Percentiles rank a stretch among this genome's conserved stretches.
Conservation (phyloP, 306 rosid species). For the Adenanthera pavonina region DNA sequence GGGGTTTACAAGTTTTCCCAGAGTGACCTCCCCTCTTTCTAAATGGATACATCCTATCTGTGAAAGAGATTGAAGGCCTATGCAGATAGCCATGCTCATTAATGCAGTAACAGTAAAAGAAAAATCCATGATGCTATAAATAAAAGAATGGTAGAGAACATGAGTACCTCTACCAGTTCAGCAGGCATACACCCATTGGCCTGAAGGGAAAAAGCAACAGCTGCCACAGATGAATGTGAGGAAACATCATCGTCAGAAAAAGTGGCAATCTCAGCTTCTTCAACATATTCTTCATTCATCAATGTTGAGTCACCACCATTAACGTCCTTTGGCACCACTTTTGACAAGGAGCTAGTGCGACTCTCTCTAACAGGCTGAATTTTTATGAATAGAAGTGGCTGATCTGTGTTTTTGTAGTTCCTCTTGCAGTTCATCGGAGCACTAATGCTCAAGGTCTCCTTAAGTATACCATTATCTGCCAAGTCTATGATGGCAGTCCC, state of each 20-base stretch:
- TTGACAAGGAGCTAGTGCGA: constrained; percentile 48
- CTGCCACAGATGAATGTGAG: constrained; percentile 75
- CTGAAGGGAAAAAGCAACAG: constrained; percentile 48
- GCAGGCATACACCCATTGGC: constrained; percentile 50
- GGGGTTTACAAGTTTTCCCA: not conserved
- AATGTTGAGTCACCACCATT: constrained; percentile 62
- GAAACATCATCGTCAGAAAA: constrained; percentile 94
- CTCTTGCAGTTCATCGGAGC: constrained; percentile 80
- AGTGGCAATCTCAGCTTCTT: constrained; percentile 76
- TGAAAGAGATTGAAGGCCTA: not conserved
- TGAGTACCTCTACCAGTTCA: constrained; percentile 64
- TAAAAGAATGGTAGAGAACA: constrained; percentile 13
- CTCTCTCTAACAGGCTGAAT: constrained; percentile 73
- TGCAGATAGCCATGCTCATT: constrained; percentile 16
- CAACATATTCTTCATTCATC: constrained; percentile 73
- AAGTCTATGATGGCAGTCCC: constrained; percentile 82
- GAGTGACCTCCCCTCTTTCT: not conserved
- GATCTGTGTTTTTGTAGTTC: constrained; percentile 78
- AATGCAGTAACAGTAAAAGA: not conserved
- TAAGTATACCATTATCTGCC: constrained; percentile 80
- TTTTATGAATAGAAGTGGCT: constrained; percentile 66
- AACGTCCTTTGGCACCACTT: constrained; percentile 54
- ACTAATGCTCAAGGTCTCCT: constrained; percentile 59
- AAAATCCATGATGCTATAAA: constrained; percentile 18
- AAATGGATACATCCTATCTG: not conserved